A percentile compares a stretch with the other conserved stretches of the same genome.
phyloP scores from a whole-genome alignment of 176 grass and related monocot genomes.

The Oropetium thomaeum region DNA sequence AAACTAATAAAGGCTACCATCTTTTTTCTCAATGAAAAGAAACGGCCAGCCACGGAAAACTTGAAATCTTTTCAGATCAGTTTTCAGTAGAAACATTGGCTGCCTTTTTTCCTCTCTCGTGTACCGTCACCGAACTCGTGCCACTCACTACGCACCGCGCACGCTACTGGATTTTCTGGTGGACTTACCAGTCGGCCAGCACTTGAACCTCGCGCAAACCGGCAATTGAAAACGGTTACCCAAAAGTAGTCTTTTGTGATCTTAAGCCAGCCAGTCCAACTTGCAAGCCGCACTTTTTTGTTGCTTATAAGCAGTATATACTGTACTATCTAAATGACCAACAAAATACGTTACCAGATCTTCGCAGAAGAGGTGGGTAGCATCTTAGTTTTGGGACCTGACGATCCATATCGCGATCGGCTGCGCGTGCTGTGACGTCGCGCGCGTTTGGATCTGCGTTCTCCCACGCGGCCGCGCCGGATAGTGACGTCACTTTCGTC shows the following conservation, averaged over 20 bases:
- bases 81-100: background rate
- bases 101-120: slow-evolving; percentile 15
- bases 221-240: background rate
- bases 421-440: background rate
- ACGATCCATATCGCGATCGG: too few relatives aligned
- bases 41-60: background rate
- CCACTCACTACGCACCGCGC: background rate
- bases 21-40: background rate
- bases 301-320: background rate
- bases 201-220: background rate
- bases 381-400: background rate
- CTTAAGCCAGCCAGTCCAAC: background rate
- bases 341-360: background rate
- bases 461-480: too few relatives aligned
- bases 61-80: too few relatives aligned
- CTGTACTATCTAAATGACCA: too few relatives aligned
- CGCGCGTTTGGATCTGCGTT: background rate
- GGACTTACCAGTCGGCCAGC: slow-evolving; percentile 12
- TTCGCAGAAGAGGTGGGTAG: background rate
- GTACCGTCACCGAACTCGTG: background rate
- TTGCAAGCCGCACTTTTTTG: background rate
- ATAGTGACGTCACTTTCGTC: slow-evolving; percentile 6
- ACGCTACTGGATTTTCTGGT: background rate
- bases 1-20: background rate
- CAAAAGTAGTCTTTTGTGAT: background rate